Evolutionary conservation across 495 filamentous ascomycete species (phyloP).

Genomic region (Xylaria palmicola): DNA sequence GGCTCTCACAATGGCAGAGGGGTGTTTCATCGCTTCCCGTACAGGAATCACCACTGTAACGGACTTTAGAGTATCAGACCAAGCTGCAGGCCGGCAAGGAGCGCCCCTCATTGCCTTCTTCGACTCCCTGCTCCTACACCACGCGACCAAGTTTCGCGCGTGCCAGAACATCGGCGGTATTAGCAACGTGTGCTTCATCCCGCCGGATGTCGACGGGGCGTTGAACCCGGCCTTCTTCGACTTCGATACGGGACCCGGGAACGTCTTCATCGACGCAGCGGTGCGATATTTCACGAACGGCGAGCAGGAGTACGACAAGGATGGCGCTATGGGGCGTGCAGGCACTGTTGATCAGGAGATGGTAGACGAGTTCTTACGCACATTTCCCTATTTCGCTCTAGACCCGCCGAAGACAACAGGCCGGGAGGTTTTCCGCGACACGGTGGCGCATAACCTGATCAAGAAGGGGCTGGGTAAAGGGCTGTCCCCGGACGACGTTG

Average conservation of each 20-base stretch:
- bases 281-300: conserved; percentile 48
- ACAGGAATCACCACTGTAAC: conserved; percentile 45
- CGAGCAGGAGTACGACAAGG: conserved; percentile 45
- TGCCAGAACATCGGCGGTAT: conserved; percentile 64
- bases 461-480: conserved; percentile 43
- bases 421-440: conserved; percentile 58
- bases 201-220: conserved; percentile 50
- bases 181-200: conserved; percentile 60
- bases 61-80: conserved; percentile 45
- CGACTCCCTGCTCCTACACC: conserved; percentile 53
- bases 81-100: conserved; percentile 46
- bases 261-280: conserved; percentile 47
- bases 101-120: conserved; percentile 51
- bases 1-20: conserved; percentile 50
- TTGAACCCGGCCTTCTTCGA: conserved; percentile 47
- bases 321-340: conserved; percentile 52
- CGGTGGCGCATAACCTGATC: conserved; percentile 49
- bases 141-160: conserved; percentile 54
- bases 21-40: conserved; percentile 39
- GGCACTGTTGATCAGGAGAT: conserved; percentile 53
- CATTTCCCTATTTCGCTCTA: conserved; percentile 47
- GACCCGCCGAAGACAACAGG: conserved; percentile 59
- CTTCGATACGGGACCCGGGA: conserved; percentile 53
- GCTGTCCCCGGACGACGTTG: conserved; percentile 47
- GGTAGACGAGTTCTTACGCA: conserved; percentile 50